A percentile compares a stretch with the other conserved stretches of the same genome.
These are phyloP conservation scores for Macrophomina phaseolina DNA, from an alignment of 2,329 filamentous ascomycete species.

Conservation along the genomic window DNA sequence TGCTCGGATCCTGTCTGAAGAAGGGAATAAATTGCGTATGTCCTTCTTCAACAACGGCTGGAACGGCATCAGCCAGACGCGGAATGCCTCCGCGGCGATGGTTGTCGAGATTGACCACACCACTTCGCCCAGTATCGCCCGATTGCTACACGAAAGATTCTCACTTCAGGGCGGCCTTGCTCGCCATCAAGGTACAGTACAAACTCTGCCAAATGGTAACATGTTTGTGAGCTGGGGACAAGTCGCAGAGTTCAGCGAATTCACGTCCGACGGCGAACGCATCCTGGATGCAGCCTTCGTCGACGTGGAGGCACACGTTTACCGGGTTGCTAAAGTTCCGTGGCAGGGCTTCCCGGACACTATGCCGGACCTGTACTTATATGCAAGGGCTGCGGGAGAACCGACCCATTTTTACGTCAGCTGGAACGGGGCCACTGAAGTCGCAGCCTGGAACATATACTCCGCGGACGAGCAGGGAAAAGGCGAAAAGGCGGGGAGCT, in stretches of 20 bases:
- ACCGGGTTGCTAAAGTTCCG: neutral
- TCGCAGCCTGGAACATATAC: neutral
- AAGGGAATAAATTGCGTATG: constrained; percentile 29
- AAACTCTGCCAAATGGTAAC: too few species aligned
- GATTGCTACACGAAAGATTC: too few species aligned
- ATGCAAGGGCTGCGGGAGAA: neutral
- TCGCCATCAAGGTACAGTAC: too few species aligned
- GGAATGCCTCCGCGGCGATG: constrained; percentile 28
- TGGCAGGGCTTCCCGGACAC: neutral
- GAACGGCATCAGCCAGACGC: constrained; percentile 31
- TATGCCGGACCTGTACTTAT: neutral
- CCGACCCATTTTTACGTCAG: neutral
- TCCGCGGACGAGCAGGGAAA: neutral
- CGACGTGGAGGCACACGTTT: neutral
- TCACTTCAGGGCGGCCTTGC: too few species aligned
- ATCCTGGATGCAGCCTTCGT: constrained; percentile 34
- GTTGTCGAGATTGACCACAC: neutral
- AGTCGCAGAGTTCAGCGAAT: constrained; percentile 1
- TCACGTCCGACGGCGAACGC: constrained; percentile 36
- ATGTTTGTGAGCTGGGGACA: too few species aligned
- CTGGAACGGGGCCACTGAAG: constrained; percentile 3
- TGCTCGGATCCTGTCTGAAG: neutral
- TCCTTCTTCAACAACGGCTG: constrained; percentile 60
- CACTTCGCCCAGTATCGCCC: too few species aligned
- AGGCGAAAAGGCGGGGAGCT: too few species aligned